Conservation (phyloP, 2,329 filamentous ascomycete genomes). For the Aspergillus thermomutatus region DNA sequence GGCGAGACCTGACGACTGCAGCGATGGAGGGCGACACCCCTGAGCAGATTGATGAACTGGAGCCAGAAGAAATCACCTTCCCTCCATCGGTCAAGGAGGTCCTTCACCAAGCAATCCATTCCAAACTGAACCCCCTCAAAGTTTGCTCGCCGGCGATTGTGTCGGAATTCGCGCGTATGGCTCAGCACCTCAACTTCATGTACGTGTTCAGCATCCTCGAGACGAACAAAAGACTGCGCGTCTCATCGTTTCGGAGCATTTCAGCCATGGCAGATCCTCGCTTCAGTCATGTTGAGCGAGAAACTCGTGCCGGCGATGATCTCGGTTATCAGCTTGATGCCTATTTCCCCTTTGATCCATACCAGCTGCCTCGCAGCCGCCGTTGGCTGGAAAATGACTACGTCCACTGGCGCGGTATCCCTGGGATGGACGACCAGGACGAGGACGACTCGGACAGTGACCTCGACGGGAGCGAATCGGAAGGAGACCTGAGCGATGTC, state of each 20-base stretch:
- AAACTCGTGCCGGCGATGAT: conserved; percentile 62
- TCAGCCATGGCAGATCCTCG: conserved; percentile 35
- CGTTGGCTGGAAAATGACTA: conserved; percentile 86
- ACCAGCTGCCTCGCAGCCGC: conserved; percentile 81
- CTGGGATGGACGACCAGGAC: conserved; percentile 60
- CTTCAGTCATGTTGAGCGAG: conserved; percentile 49
- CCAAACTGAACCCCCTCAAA: conserved; percentile 88
- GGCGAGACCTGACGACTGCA: conserved; percentile 77
- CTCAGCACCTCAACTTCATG: conserved; percentile 79
- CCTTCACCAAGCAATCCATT: conserved; percentile 75
- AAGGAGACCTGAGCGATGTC: conserved; percentile 39
- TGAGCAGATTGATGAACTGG: conserved; percentile 51
- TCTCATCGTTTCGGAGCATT: conserved; percentile 61
- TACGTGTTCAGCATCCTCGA: conserved; percentile 88
- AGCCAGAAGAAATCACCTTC: conserved; percentile 73
- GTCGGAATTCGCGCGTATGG: conserved; percentile 82
- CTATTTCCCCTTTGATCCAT: conserved; percentile 97
- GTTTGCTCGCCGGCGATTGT: conserved; percentile 91
- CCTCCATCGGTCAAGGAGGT: conserved; percentile 69
- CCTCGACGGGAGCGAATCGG: conserved; percentile 27
- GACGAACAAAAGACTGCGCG: conserved; percentile 82
- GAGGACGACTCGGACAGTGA: conserved; percentile 49
- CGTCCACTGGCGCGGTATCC: conserved; percentile 72
- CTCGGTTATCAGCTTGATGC: conserved; percentile 82
- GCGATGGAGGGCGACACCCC: conserved; percentile 53